Evolutionary conservation across 129 eudicot species (phyloP), one percentile per base, ranked within the genome.

Genomic region (Logfia minima): DNA sequence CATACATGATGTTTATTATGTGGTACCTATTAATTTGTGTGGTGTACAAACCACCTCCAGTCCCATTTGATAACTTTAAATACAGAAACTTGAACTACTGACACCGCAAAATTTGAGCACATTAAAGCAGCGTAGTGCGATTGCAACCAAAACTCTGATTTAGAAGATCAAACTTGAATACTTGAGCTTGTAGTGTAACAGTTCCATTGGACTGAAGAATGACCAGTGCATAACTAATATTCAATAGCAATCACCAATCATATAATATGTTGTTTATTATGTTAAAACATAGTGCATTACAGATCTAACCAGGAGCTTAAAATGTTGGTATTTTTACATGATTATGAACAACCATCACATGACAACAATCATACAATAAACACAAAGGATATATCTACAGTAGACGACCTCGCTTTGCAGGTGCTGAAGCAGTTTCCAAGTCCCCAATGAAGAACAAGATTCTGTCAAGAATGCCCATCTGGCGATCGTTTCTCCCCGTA

Each of bases 391-490:
- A 8, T 32, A 10, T 74, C 77, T 82, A 90, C 81, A 81, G 23
- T 64, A 80, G 9, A 16, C 90, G 90, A 45, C 84, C 79, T 31
- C 89, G 82, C 83, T 93, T 93, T 41, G 96, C 92, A 53, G 84
- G 82, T 16, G 76, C 75, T 0, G 97, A 83, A 76, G 92, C 97
- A 66, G 88, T 77, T 87, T 93, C 98, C 81, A 93, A 48, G 77
- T 90, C 98, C 67, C 98, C 98, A 37, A 88, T 75, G 78, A 93
- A 90, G 89, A 93, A 90, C 6, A 93, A 78, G 77, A 93, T 93
- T 68, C 83, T 85, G 75, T 93, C 96, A 68, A 88, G 84, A 24
- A 93, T 81, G 35, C 91, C 83, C 65, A 75, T 66, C 76, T 83
- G 73, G n/a, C 92, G 83, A 31, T 82, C 81, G 22, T 79, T 80